Evolutionary conservation across 1,284 basidiomycete species (phyloP), one percentile per base, ranked within the genome.

Genomic region (Chiua sp.): DNA sequence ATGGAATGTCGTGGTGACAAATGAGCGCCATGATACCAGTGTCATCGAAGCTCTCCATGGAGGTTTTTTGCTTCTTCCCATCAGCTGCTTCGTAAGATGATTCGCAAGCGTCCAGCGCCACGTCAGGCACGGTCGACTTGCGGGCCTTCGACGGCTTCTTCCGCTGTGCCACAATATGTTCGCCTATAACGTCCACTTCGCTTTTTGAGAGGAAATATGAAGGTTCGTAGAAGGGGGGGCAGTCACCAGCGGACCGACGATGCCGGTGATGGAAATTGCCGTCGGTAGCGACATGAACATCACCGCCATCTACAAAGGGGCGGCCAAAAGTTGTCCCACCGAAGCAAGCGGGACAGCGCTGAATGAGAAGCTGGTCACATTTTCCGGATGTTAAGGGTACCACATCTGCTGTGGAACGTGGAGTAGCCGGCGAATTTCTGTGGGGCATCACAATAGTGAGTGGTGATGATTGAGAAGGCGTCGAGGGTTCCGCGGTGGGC

Each of bases 21-120:
- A 42, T 42, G 20, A 42, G 39, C 4, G 39, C 39, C 39, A 42
- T 42, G 39, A 42, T 3, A 1, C 53, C 44, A 0, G 44, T 54
- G 4, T 54, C 44, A 13, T 55, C 33, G 20, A 37, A 57, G 33
- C 50, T 57, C 1, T 57, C 56, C 55, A 51, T 56, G 1, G 32
- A 56, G 3, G 56, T 37, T 5, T 58, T 58, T 13, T 49, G 47
- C 8, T 58, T 58, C n/a, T 58, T 55, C 0, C 56, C 57, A 7
- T 59, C 33, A 6, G 50, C 47, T 3, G 56, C 56, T 28, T 57
- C 50, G 23, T 57, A 57, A 11, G 7, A 59, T 6, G 47, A 23
- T 35, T 54, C 39, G 15, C 57, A 59, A 10, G 32, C 18, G 10
- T 56, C 49, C 69, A 75, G 54, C 62, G 48, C 51, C 2, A 55